Evolutionary conservation across 176 grass and related monocot genomes (phyloP), one percentile per base, ranked within the genome.

Genomic region (Zea luxurians): DNA sequence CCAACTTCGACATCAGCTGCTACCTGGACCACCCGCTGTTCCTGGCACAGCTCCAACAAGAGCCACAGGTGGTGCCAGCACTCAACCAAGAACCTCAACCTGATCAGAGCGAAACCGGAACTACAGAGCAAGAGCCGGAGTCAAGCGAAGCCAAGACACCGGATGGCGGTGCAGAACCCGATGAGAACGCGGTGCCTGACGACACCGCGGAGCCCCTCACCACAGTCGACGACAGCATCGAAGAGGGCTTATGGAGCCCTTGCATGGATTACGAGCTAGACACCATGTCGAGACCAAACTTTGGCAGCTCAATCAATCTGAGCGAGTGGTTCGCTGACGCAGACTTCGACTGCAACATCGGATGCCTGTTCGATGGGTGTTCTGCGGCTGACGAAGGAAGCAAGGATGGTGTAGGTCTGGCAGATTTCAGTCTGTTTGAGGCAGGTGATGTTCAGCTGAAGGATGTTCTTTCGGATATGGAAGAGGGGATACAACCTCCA

Each of bases 1-100:
- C 93, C 42, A 97, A 97, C 84, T 97, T 97, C 17, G 86, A 91
- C 61, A 85, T 93, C 37, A 93, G 81, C 86, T 69, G 86, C 88
- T 97, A 97, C 67, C 16, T 80, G 47, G 84, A 97, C 68, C 83
- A 80, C 74, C 66, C 83, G 0, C 68, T 73, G 65, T 76, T 84
- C 69, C 64, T 71, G 48, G 58, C 71, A 40, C 76, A 84, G 27
- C 80, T 79, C 15, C 63, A 77, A 5, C 81, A 81, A 27, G 68
- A 86, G 41, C 67, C 66, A n/a, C 90, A 90, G 54, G 64, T 73
- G 66, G 66, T 80, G 21, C 80, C 72, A 57, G 63, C 74, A 74
- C 68, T 70, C 13, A 77, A 88, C 70, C 78, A 91, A 54, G 41
- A 81, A 37, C 41, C 59, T 48, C 88, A 91, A 61, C 52, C 37